Evolutionary conservation across 1,284 basidiomycete genomes (phyloP).

Genomic region (Microbotryum intermedium): DNA sequence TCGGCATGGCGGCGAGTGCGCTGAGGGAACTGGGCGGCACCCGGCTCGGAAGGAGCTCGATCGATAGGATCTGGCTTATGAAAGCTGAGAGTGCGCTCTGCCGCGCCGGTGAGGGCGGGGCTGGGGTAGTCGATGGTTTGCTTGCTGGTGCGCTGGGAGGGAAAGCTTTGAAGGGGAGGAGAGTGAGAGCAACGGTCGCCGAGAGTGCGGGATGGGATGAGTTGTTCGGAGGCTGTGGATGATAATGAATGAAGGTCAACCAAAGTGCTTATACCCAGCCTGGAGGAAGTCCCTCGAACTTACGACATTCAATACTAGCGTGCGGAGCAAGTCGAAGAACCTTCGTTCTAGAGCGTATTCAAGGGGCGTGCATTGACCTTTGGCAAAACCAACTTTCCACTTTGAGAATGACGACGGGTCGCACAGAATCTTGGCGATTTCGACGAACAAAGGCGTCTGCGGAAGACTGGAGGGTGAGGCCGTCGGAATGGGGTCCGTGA

Average conservation of each 20-base stretch:
- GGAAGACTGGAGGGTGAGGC: background rate
- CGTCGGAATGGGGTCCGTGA: background rate
- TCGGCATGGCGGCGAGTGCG: conserved; percentile 34
- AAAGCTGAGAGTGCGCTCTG: conserved; percentile 21
- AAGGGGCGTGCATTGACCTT: background rate
- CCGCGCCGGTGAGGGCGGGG: background rate
- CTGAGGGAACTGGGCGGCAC: conserved; percentile 45
- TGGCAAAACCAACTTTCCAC: background rate
- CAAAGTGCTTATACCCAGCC: conserved; percentile 28
- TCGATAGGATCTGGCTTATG: conserved; percentile 10
- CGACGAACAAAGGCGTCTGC: conserved; percentile 31
- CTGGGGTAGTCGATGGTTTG: conserved; percentile 45
- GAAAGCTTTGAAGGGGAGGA: conserved; percentile 43
- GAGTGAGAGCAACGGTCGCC: conserved; percentile 41
- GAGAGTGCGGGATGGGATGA: conserved; percentile 43
- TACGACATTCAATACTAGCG: conserved; percentile 15
- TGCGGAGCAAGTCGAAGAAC: conserved; percentile 11
- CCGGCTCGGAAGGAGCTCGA: conserved; percentile 40
- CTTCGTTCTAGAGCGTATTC: conserved; percentile 6
- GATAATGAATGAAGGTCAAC: background rate
- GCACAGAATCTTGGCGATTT: conserved; percentile 28
- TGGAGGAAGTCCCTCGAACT: conserved; percentile 32
- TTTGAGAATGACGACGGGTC: conserved; percentile 27
- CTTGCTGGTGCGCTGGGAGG: conserved; percentile 52
- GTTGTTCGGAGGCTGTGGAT: conserved; percentile 43